Evolutionary conservation across 75 land plant genomes (phyloP), one percentile per base, ranked within the genome.

Genomic region (Sequoiadendron giganteum): DNA sequence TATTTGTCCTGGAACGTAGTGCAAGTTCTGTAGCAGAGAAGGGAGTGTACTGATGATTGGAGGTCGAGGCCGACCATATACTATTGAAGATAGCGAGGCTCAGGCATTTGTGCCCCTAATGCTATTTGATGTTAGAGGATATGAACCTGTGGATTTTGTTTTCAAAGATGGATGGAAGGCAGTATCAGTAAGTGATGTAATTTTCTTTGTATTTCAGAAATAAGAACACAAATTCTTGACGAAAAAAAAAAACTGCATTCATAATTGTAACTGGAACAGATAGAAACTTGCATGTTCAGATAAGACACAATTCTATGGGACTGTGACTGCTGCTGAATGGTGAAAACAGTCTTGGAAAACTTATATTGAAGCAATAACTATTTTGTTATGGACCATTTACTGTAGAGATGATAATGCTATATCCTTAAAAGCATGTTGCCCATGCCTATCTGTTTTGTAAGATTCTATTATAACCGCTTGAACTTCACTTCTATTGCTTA

Each of bases 1-100:
- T 79, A 40, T 88, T 86, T 55, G 76, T 18, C 32, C 10, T 86
- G 83, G 39, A 14, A 36, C 79, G 73, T 91, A 98, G 99, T 98
- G 99, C 93, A 98, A 98, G 86, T 93, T 98, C 77, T 98, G 99
- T 92, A 90, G 90, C 30, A 93, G 97, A 83, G 95, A 92, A 5
- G 99, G 99, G 38, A 97, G 87, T 30, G 76, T 97, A 42, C 86
- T 89, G 36, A 93, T 98, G 96, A 87, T 98, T 39, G 87, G 94
- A 42, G 96, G 99, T 5, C 87, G 90, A 28, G 96, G 97, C 39
- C 87, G 65, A 4, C 97, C 99, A n/a, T 91, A 96, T 90, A 97
- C 93, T 15, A 89, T 87, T 82, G 93, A 93, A 86, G 90, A 47
- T 19, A 93, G 95, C 88, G 93, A 97, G 79, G 15, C 88, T 36